These are phyloP conservation scores for Centrapalus pauciflorus DNA, from an alignment of 129 eudicot genomes.

Conservation along the genomic window DNA sequence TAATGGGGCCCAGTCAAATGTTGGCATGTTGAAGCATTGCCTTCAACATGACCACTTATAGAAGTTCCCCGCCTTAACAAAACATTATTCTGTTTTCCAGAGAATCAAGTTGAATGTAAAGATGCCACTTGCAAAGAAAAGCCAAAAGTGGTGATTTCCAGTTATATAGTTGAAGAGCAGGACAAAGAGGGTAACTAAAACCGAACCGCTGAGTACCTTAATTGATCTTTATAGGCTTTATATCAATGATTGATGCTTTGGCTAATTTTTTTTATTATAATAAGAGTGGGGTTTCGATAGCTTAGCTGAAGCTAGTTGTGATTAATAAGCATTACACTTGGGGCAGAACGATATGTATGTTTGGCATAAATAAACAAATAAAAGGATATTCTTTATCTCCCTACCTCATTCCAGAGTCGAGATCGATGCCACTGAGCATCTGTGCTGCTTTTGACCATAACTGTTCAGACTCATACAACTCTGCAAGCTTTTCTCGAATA, in stretches of 20 bases:
- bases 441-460: conserved; percentile 96
- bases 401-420: conserved; percentile 96
- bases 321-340: background rate
- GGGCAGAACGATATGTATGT: background rate
- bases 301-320: background rate
- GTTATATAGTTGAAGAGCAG: background rate
- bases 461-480: conserved; percentile 86
- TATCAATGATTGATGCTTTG: background rate
- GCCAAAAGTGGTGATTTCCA: conserved; percentile 1
- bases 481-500: conserved; percentile 93
- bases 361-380: background rate
- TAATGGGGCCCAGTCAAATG: background rate
- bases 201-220: background rate
- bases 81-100: background rate
- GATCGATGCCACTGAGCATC: conserved; percentile 98
- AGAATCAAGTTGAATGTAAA: background rate
- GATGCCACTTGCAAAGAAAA: background rate
- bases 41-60: background rate
- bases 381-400: conserved; percentile 6
- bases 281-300: conserved; percentile 5
- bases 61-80: background rate
- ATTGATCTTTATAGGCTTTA: background rate
- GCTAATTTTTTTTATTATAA: background rate
- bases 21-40: background rate
- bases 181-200: background rate